Base-by-base conservation (phyloP, 495 filamentous ascomycete genomes). In the Cetradonia linearis region DNA sequence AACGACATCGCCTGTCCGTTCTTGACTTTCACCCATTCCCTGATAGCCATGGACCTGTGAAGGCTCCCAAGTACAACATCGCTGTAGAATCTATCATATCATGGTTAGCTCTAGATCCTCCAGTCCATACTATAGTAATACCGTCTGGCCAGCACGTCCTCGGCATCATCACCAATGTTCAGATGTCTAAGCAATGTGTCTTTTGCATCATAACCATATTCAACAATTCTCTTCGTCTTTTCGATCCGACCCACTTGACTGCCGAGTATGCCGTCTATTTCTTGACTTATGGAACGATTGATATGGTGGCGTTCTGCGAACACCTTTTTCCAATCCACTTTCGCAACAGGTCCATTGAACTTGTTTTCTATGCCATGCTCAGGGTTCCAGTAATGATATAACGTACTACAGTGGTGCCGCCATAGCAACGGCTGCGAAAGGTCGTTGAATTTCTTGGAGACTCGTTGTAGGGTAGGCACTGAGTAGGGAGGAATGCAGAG, bases 121-220 rank as follows among this genome's bases (percentile, higher is more conserved):
- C 14, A 31, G 33, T 2, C 8, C n/a, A 9, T 36, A 25, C 9
- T n/a, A 5, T 44, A 16, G 40, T 42, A 58, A 62, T 70, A 96
- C 84, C 87, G 86, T 74, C 90, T 79, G 18, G 93, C 89, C 63
- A 98, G 72, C 55, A 85, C 78, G 75, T 98, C 91, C 25, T 87
- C 82, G 14, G 70, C 74, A 18, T 80, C 75, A n/a, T 84, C 77
- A 34, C 77, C 74, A 36, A 78, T 73, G 11, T 73, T 71, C 53
- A 78, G 79, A 65, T 95, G 82, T 59, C 78, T 76, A 46, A 92
- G 63, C 40, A 98, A 77, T 27, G 81, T 83, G 68, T 96, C 93
- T 68, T 96, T 96, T 25, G 83, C 88, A 78, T 97, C 90, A 61
- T 88, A 92, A 1, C 91, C 93, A 63, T 83, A 73, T 46, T 76